A percentile compares a stretch with the other conserved stretches of the same genome.
Evolutionary conservation across 352 stramenopile species (phyloP).

Genomic region (Phytophthora tentaculata): DNA sequence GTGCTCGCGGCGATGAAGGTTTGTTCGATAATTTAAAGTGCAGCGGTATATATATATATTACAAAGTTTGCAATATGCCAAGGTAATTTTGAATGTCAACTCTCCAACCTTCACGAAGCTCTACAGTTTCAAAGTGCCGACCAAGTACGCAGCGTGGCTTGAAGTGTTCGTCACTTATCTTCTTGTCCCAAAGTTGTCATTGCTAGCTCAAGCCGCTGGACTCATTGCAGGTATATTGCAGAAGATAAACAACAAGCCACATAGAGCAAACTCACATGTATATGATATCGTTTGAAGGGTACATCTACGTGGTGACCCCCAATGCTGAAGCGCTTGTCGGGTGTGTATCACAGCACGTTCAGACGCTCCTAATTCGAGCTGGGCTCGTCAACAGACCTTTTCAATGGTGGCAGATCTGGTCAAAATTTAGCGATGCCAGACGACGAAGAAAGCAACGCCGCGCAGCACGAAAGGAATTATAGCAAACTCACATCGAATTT

Average conservation of each 20-base stretch:
- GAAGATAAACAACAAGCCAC: not conserved
- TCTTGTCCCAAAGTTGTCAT: slow-evolving; percentile 78
- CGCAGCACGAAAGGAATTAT: slow-evolving; percentile 13
- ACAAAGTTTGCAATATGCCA: not conserved
- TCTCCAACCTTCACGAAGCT: slow-evolving; percentile 68
- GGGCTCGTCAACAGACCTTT: slow-evolving; percentile 32
- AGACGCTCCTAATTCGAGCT: slow-evolving; percentile 23
- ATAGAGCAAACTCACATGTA: no score
- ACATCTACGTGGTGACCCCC: slow-evolving; percentile 40
- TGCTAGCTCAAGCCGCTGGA: slow-evolving; percentile 88
- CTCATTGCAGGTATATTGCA: slow-evolving; percentile 74
- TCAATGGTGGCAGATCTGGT: slow-evolving; percentile 37
- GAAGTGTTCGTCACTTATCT: slow-evolving; percentile 88
- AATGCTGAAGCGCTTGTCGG: slow-evolving; percentile 30
- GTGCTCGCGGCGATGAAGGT: slow-evolving; percentile 87
- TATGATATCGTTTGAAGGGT: slow-evolving; percentile 24
- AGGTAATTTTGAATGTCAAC: slow-evolving; percentile 85
- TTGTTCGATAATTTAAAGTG: not conserved
- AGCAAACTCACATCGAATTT: not conserved
- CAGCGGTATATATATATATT: not conserved
- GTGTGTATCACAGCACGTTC: slow-evolving; percentile 14
- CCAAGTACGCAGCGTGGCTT: slow-evolving; percentile 89
- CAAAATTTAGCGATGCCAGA: slow-evolving; percentile 25
- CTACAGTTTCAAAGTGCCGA: slow-evolving; percentile 79
- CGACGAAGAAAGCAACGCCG: slow-evolving; percentile 20